Conservation (phyloP, 305 asterid species). For the Solanum hybrid region DNA sequence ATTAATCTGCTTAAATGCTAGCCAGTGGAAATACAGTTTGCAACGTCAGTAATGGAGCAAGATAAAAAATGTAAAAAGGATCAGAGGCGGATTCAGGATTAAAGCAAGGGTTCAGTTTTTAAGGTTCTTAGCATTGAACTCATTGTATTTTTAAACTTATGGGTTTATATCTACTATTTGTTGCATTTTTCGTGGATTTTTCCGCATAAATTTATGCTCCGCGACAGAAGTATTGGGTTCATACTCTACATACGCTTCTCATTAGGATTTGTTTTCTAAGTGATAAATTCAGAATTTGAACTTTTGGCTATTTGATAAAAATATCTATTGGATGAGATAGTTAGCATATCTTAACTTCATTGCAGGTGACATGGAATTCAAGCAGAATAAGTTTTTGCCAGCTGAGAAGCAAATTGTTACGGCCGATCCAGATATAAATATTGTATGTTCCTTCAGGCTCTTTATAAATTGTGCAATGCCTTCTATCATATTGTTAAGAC, state of each 20-base stretch:
- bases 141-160: not conserved
- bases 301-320: not conserved
- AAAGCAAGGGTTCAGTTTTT: not conserved
- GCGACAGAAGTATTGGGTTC: not conserved
- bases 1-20: not conserved
- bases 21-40: not conserved
- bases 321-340: not conserved
- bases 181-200: not conserved
- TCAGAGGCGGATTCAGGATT: not conserved
- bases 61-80: not conserved
- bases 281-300: not conserved
- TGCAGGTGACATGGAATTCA: conserved; percentile 98
- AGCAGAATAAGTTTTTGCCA: conserved; percentile 89
- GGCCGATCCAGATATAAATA: conserved; percentile 81
- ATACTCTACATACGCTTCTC: not conserved
- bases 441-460: conserved; percentile 32
- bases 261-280: not conserved
- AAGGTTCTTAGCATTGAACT: not conserved
- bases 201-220: not conserved
- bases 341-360: conserved; percentile 3
- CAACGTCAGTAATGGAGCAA: not conserved
- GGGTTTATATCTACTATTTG: not conserved
- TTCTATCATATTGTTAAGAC: not conserved
- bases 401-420: conserved; percentile 87
- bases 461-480: not conserved